These are phyloP conservation scores for Panicum miliaceum DNA, from an alignment of 176 grass and related monocot species.

Conservation along the genomic window DNA sequence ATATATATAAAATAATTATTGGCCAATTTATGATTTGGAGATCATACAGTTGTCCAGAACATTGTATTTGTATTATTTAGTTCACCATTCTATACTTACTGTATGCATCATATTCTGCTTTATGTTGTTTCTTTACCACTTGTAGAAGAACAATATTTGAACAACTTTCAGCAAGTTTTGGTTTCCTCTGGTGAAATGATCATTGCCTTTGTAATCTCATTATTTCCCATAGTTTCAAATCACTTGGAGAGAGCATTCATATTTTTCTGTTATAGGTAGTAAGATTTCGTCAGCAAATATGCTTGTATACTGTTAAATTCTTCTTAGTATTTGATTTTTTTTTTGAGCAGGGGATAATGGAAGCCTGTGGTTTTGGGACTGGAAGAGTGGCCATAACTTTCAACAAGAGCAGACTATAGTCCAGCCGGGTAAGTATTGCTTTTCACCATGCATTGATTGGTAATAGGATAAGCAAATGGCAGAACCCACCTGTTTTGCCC, in stretches of 20 bases:
- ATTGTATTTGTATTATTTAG: neutral
- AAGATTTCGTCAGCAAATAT: neutral
- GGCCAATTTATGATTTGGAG: neutral
- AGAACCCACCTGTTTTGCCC: neutral
- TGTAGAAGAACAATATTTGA: constrained; percentile 24
- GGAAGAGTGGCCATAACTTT: constrained; percentile 99
- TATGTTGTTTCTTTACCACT: neutral
- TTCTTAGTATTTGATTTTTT: neutral
- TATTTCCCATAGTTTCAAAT: neutral
- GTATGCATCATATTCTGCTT: neutral
- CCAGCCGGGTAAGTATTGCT: constrained; percentile 70
- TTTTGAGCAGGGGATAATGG: constrained; percentile 88
- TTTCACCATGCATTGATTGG: neutral
- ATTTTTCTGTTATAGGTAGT: neutral
- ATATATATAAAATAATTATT: neutral
- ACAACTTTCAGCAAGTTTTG: neutral
- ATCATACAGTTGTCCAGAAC: neutral
- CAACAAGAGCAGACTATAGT: constrained; percentile 95
- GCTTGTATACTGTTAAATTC: neutral
- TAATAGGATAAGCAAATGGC: neutral
- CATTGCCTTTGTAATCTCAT: neutral
- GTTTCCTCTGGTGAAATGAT: neutral
- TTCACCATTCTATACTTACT: neutral
- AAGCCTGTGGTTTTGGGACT: constrained; percentile 99
- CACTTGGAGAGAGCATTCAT: neutral